These are phyloP conservation scores for Colletotrichum abscissum DNA, from an alignment of 2,329 filamentous ascomycete species.

Conservation along the genomic window DNA sequence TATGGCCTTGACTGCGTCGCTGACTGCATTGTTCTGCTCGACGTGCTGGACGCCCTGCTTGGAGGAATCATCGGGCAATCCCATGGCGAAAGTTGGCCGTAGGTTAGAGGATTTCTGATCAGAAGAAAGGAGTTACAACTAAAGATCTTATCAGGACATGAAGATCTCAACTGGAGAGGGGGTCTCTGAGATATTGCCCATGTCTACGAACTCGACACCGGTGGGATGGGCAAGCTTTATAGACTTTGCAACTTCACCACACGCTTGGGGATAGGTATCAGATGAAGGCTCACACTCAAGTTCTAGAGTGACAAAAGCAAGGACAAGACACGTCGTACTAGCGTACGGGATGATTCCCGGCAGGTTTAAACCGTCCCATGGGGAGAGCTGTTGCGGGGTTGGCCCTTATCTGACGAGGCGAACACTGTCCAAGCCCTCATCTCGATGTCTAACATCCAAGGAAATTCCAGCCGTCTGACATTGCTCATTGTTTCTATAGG, in stretches of 20 bases:
- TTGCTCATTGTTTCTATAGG: background rate
- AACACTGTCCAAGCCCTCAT: background rate
- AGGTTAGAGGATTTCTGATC: background rate
- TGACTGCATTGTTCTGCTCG: slow-evolving; percentile 6
- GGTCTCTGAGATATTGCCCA: too few relatives aligned
- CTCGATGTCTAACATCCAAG: background rate
- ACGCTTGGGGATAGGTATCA: too few relatives aligned
- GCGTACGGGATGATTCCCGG: background rate
- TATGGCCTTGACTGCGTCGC: slow-evolving; percentile 14
- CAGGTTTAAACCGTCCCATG: background rate
- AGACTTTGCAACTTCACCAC: too few relatives aligned
- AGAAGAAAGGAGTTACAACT: background rate
- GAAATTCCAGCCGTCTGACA: background rate
- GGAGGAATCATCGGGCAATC: background rate
- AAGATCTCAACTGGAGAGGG: too few relatives aligned
- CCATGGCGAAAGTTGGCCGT: background rate
- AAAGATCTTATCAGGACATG: background rate
- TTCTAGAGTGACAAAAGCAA: background rate
- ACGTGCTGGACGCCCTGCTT: slow-evolving; percentile 5
- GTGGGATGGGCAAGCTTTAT: too few relatives aligned
- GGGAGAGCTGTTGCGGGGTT: background rate
- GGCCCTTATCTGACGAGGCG: background rate
- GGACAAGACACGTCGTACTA: background rate
- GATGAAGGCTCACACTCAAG: too few relatives aligned
- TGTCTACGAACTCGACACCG: too few relatives aligned